phyloP scores from a whole-genome alignment of 805 yeast genomes.

The Maudiozyma serrabonitensis region DNA sequence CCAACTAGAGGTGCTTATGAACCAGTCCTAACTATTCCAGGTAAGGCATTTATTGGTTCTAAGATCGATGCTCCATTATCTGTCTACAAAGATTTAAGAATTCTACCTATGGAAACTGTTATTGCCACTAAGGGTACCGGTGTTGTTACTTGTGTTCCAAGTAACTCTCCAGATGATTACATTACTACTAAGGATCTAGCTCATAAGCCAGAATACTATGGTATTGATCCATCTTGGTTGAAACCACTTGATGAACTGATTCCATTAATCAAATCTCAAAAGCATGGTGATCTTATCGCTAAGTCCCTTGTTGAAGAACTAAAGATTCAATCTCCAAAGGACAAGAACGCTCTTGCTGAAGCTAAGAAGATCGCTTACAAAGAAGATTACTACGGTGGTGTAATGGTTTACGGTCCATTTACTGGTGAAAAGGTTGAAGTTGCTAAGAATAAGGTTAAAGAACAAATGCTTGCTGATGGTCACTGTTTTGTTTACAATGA shows the following conservation, averaged over 20 bases:
- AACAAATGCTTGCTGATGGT: constrained; percentile 66
- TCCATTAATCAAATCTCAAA: constrained; percentile 68
- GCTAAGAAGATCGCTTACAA: constrained; percentile 95
- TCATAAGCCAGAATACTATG: constrained; percentile 85
- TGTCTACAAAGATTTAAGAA: constrained; percentile 55
- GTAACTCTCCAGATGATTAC: constrained; percentile 97
- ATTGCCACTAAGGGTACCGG: constrained; percentile 96
- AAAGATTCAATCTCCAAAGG: constrained; percentile 93
- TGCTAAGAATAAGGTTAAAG: constrained; percentile 81
- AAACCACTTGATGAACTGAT: constrained; percentile 44
- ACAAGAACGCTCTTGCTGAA: constrained; percentile 69
- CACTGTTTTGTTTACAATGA: constrained; percentile 86
- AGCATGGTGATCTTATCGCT: constrained; percentile 85
- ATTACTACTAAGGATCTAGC: constrained; percentile 76
- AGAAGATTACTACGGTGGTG: constrained; percentile 92
- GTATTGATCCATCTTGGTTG: constrained; percentile 82
- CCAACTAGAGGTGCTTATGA: constrained; percentile 75
- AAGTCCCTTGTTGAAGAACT: constrained; percentile 72
- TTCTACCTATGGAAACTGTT: constrained; percentile 96
- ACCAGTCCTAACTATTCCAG: constrained; percentile 51
- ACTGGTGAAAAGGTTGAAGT: constrained; percentile 81
- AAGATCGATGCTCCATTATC: constrained; percentile 80
- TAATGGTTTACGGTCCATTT: constrained; percentile 69
- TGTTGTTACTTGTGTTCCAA: constrained; percentile 96
- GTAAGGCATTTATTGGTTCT: constrained; percentile 74